Conservation (phyloP, 805 yeast genomes). For the Lipomyces starkeyi region DNA sequence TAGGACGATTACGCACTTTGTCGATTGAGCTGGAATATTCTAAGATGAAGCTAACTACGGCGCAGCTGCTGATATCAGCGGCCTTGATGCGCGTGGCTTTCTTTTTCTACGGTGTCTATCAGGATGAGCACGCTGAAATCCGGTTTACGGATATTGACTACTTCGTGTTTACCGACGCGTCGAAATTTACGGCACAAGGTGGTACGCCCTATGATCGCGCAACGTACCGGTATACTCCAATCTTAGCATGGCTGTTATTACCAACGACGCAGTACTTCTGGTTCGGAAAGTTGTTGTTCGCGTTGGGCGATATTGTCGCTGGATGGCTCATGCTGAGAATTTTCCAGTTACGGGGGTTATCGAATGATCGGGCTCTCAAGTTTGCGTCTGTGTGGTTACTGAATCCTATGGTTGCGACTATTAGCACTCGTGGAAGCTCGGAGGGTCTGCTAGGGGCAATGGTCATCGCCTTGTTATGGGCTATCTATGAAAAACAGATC, state of each 20-base stretch:
- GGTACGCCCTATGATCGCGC: constrained; percentile 82
- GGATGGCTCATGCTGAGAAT: constrained; percentile 64
- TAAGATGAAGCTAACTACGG: constrained; percentile 32
- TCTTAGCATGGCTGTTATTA: constrained; percentile 78
- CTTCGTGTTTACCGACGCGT: constrained; percentile 91
- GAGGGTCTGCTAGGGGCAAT: constrained; percentile 87
- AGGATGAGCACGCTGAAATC: constrained; percentile 77
- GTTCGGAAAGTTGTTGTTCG: constrained; percentile 81
- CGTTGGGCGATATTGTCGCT: constrained; percentile 78
- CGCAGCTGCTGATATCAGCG: constrained; percentile 25
- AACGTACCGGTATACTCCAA: constrained; percentile 92
- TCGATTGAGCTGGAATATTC: background rate
- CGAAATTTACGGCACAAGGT: constrained; percentile 65
- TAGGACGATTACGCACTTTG: background rate
- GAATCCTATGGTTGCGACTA: constrained; percentile 94
- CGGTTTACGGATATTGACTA: constrained; percentile 95
- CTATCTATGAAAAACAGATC: constrained; percentile 51
- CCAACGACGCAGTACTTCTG: constrained; percentile 66
- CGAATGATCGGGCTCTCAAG: constrained; percentile 48
- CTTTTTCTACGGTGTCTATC: constrained; percentile 80
- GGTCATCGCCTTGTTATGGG: constrained; percentile 60
- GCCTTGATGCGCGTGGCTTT: constrained; percentile 61
- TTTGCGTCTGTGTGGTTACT: constrained; percentile 77
- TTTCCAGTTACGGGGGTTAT: constrained; percentile 45
- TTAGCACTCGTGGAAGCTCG: constrained; percentile 90